Conservation (phyloP, 345 rosid genomes). For the Aquilaria malaccensis region DNA sequence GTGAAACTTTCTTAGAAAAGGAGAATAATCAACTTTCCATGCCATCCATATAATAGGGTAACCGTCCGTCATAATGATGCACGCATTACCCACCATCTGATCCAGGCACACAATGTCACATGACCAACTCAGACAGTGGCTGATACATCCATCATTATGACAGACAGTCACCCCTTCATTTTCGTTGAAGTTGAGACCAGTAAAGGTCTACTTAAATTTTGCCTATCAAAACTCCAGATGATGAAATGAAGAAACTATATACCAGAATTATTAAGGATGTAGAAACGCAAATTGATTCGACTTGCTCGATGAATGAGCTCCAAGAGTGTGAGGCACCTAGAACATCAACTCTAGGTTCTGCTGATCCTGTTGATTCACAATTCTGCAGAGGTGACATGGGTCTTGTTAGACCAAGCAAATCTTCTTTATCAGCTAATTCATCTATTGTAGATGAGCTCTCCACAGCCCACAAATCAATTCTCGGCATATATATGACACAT, state of each 20-base stretch:
- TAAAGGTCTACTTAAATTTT: no score
- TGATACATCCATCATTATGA: no score
- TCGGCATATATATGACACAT: constrained; percentile 75
- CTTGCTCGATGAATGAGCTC: constrained; percentile 86
- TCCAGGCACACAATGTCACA: no score
- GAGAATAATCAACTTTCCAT: no score
- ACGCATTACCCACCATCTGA: no score
- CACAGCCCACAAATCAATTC: constrained; percentile 94
- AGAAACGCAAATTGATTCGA: constrained; percentile 66
- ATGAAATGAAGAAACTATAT: constrained; percentile 9
- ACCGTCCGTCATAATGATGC: no score
- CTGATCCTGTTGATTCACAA: constrained; percentile 22
- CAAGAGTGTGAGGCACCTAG: constrained; percentile 58
- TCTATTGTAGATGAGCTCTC: constrained; percentile 28
- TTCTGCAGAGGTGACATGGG: constrained; percentile 19
- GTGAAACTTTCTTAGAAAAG: no score
- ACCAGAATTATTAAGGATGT: constrained; percentile 88
- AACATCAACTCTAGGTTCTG: constrained; percentile 16
- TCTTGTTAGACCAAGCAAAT: constrained; percentile 16
- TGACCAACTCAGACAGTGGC: no score
- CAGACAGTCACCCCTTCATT: no score
- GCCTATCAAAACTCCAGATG: no score
- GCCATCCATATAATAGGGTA: no score
- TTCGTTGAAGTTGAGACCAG: no score
- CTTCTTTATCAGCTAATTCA: constrained; percentile 21